phyloP scores from a whole-genome alignment of 805 yeast genomes.

The Candida pseudofarinosa region DNA sequence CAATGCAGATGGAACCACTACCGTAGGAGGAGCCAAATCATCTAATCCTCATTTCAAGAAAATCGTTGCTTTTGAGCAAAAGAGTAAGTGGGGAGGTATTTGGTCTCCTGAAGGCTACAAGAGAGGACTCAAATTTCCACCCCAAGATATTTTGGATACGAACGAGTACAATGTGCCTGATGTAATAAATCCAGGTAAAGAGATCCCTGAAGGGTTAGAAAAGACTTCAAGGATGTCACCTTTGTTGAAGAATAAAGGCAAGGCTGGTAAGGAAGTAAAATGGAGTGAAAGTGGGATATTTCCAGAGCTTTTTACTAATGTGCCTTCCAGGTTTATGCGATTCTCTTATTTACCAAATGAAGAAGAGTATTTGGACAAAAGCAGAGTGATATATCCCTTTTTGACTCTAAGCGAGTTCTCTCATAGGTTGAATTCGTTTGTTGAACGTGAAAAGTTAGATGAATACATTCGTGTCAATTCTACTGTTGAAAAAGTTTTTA shows the following conservation, averaged over 20 bases:
- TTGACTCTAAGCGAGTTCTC: constrained; percentile 32
- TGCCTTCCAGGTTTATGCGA: constrained; percentile 34
- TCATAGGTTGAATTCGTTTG: constrained; percentile 22
- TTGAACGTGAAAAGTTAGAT: constrained; percentile 21
- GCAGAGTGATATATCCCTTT: constrained; percentile 34
- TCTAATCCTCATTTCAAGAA: constrained; percentile 22
- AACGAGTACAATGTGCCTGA: constrained; percentile 31
- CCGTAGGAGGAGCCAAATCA: constrained; percentile 15
- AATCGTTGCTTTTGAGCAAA: constrained; percentile 44
- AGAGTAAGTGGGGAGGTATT: constrained; percentile 41
- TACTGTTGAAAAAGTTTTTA: constrained; percentile 34
- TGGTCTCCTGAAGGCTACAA: constrained; percentile 30
- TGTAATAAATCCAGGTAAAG: constrained; percentile 17
- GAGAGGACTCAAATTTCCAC: constrained; percentile 22
- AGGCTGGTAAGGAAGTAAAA: constrained; percentile 16
- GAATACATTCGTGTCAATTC: constrained; percentile 35
- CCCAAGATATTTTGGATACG: constrained; percentile 27
- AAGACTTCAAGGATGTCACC: constrained; percentile 16
- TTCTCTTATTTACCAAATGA: constrained; percentile 31
- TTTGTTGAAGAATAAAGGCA: constrained; percentile 5
- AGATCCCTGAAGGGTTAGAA: constrained; percentile 14
- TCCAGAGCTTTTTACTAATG: constrained; percentile 37
- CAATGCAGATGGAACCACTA: constrained; percentile 21
- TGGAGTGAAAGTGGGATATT: constrained; percentile 40
- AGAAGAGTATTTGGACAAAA: constrained; percentile 14